Evolutionary conservation across 2,329 filamentous ascomycete genomes (phyloP).

Genomic region (Botrytis sinoallii): DNA sequence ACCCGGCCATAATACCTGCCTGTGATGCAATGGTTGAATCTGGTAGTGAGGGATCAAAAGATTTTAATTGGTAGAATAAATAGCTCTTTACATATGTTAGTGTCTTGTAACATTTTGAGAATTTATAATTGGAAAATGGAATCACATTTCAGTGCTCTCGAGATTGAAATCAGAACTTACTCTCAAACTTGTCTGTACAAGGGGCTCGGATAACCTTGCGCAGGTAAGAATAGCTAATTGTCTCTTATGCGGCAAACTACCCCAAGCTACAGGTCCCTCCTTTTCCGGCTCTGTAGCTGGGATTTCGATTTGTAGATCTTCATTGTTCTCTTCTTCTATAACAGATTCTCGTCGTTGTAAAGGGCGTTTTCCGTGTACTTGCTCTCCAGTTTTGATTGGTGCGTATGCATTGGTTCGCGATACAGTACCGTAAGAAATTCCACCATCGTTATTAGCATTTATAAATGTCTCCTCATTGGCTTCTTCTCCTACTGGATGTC

Average conservation of each 20-base stretch:
- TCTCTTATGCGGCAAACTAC: conserved; percentile 70
- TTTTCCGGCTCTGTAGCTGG: conserved; percentile 26
- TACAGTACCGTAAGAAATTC: conserved; percentile 12
- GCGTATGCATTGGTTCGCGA: background rate
- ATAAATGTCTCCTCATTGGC: background rate
- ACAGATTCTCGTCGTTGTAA: conserved; percentile 21
- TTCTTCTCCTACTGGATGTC: background rate
- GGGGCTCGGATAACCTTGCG: conserved; percentile 76
- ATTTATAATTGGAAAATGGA: background rate
- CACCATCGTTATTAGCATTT: background rate
- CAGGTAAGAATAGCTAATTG: conserved; percentile 77
- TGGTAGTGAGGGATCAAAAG: conserved; percentile 46
- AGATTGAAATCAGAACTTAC: conserved; percentile 17
- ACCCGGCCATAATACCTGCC: conserved; percentile 65
- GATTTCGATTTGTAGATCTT: conserved; percentile 32
- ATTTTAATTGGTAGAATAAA: conserved; percentile 71
- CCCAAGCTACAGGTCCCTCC: conserved; percentile 58
- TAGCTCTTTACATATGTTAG: conserved; percentile 57
- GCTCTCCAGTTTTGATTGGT: conserved; percentile 6
- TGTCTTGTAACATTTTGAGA: background rate
- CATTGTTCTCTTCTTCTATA: conserved; percentile 32
- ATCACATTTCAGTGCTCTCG: background rate
- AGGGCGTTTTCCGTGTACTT: background rate
- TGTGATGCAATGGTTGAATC: conserved; percentile 57
- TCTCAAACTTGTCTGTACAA: conserved; percentile 67